These are phyloP conservation scores for Fragaria ananassa DNA, from an alignment of 306 rosid genomes.

Conservation along the genomic window DNA sequence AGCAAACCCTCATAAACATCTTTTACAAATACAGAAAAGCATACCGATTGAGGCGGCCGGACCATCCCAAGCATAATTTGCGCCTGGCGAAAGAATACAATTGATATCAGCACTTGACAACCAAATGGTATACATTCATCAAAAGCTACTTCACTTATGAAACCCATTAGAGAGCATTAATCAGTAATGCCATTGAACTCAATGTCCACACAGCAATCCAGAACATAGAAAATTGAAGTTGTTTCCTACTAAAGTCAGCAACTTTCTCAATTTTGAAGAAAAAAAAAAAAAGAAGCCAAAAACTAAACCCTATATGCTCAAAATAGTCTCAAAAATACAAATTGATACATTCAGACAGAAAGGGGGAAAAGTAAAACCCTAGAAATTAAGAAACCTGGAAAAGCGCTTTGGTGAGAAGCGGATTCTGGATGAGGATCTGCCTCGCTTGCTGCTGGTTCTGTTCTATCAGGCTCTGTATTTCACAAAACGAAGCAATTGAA, in stretches of 20 bases:
- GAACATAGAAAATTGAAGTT: neutral
- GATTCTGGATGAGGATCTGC: constrained; percentile 92
- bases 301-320: neutral
- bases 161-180: neutral
- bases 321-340: neutral
- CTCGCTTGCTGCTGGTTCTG: constrained; percentile 94
- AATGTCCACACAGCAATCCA: neutral
- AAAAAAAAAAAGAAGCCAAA: neutral
- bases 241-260: neutral
- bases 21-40: constrained; percentile 1
- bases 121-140: neutral
- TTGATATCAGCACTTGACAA: constrained; percentile 11
- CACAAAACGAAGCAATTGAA: neutral
- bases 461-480: constrained; percentile 61
- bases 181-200: neutral
- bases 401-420: constrained; percentile 83
- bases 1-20: constrained; percentile 14
- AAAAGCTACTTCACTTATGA: neutral
- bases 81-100: constrained; percentile 51
- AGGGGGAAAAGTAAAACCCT: neutral
- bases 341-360: neutral
- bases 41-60: constrained; percentile 77
- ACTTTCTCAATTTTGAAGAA: neutral
- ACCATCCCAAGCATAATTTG: constrained; percentile 99
- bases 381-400: constrained; percentile 59